Evolutionary conservation across 495 filamentous ascomycete genomes (phyloP), one percentile per base, ranked within the genome.

Genomic region (Acidomyces sp.): DNA sequence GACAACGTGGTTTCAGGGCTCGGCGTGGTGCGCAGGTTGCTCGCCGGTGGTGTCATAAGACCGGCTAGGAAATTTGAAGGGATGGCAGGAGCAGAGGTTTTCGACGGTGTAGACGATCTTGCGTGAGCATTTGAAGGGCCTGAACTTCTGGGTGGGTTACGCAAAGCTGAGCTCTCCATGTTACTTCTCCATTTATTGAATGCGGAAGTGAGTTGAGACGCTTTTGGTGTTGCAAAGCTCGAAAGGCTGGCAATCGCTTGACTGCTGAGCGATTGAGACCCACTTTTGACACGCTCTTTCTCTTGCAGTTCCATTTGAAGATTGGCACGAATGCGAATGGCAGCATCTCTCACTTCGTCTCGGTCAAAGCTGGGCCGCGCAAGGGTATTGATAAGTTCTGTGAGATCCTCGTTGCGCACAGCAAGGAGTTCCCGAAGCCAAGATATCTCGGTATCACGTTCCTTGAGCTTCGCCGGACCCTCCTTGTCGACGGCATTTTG

Each of bases 281-380:
- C 2, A 13, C 37, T 23, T 1, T 34, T 39, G 30, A 80, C 71
- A 39, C 81, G 67, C 53, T 96, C 92, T 15, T 80, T 80, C 57
- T 93, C 90, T 54, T 93, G 85, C 58, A 83, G 82, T 53, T 96
- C 86, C 90, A 97, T 97, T 57, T 96, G 82, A 13, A 97, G 69
- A 52, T 90, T 95, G 15, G 92, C 82, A 54, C 83, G 85, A 41
- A 97, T 72, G 6, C 90, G 77, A 49, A 95, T 94, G 23, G 86
- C 85, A 7, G 85, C 83, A 56, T 96, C 86, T 45, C 78, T 80
- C 40, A 94, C 78, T 12, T 71, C 69, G 44, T 81, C 71, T 24
- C 71, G 68, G 62, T 95, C 77, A 56, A 80, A 85, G 26, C 68
- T 62, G 2, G 85, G 80, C 38, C 75, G 63, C 6, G 77, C 76